A percentile compares a stretch with the other conserved stretches of the same genome.
phyloP scores from a whole-genome alignment of 169 alveolate genomes.

The Plasmodium malariae region DNA sequence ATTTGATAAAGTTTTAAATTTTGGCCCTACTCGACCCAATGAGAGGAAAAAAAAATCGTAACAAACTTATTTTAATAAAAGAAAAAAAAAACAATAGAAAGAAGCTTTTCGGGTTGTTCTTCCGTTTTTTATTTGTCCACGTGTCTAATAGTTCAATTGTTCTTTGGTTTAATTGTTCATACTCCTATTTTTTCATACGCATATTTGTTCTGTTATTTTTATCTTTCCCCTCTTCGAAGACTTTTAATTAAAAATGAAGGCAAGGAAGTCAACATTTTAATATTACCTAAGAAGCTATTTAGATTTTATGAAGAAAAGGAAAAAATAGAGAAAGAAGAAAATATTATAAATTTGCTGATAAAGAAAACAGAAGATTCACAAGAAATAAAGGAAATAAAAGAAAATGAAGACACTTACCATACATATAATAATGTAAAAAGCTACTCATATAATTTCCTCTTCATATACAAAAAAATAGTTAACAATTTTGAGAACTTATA shows the following conservation, averaged over 20 bases:
- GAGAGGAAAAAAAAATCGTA: conserved; percentile 62
- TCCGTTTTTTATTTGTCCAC: too few relatives aligned
- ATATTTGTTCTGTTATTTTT: neutral
- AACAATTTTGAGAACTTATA: conserved; percentile 43
- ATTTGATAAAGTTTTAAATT: conserved; percentile 40
- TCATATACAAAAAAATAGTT: conserved; percentile 34
- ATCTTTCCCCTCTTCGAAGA: conserved; percentile 7
- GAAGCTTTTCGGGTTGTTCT: neutral
- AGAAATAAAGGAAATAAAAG: conserved; percentile 38
- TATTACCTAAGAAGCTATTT: conserved; percentile 56
- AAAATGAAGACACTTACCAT: conserved; percentile 45
- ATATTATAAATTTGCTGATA: conserved; percentile 56
- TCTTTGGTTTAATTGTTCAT: too few relatives aligned
- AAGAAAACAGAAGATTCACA: conserved; percentile 15
- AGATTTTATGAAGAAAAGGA: conserved; percentile 26
- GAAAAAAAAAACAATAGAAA: neutral
- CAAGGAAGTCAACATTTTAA: conserved; percentile 26
- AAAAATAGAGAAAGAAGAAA: conserved; percentile 56
- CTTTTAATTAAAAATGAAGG: conserved; percentile 52
- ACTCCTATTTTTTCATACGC: neutral
- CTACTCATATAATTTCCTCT: conserved; percentile 54
- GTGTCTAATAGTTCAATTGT: too few relatives aligned
- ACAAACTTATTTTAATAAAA: conserved; percentile 3
- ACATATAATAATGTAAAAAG: conserved; percentile 53
- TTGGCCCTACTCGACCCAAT: conserved; percentile 63